Evolutionary conservation across 2,329 filamentous ascomycete species (phyloP).

Genomic region (Orbilia quercus): DNA sequence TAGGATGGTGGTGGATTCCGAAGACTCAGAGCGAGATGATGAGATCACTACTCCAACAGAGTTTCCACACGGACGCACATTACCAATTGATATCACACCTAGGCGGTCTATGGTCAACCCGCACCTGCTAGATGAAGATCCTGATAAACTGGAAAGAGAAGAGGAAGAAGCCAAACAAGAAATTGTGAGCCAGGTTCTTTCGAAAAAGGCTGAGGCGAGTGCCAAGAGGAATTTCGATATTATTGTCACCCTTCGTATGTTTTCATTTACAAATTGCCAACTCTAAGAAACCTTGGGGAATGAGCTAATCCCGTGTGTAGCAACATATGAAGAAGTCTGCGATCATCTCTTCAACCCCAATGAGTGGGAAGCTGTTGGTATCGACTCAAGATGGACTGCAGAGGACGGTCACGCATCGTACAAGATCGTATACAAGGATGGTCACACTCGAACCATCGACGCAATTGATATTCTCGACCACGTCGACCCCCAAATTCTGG

Average conservation of each 20-base stretch:
- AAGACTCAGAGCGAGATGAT: neutral
- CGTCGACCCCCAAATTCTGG: constrained; percentile 31
- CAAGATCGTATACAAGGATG: constrained; percentile 47
- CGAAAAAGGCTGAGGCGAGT: constrained; percentile 8
- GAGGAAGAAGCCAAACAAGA: constrained; percentile 28
- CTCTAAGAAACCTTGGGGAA: neutral
- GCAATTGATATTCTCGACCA: constrained; percentile 26
- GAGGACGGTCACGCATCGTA: constrained; percentile 38
- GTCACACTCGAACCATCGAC: constrained; percentile 31
- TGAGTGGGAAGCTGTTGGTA: constrained; percentile 45
- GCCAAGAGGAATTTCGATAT: constrained; percentile 46
- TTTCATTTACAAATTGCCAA: neutral
- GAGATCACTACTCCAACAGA: constrained; percentile 14
- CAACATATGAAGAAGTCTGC: constrained; percentile 42
- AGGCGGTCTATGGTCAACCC: constrained; percentile 41
- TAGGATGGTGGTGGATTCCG: neutral
- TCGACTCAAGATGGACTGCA: constrained; percentile 43
- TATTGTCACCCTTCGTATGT: constrained; percentile 41
- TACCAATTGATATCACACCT: constrained; percentile 27
- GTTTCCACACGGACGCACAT: neutral
- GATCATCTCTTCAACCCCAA: constrained; percentile 46
- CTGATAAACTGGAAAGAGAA: constrained; percentile 36
- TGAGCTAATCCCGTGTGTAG: constrained; percentile 3
- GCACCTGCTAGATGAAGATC: constrained; percentile 25
- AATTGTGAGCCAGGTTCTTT: constrained; percentile 19